Evolutionary conservation across 176 grass and related monocot genomes (phyloP).

Genomic region (Hsuehochloa calcarea): DNA sequence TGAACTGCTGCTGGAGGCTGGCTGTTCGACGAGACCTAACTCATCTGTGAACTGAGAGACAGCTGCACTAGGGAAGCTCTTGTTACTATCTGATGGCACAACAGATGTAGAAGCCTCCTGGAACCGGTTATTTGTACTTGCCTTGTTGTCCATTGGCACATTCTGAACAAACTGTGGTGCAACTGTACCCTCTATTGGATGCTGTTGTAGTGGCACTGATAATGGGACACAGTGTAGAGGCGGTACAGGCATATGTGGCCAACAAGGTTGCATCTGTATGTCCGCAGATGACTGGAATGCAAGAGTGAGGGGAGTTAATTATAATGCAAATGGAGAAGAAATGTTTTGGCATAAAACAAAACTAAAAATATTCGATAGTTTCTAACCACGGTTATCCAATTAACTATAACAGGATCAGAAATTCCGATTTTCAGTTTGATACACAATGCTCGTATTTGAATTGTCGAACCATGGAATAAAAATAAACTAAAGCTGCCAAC

Average conservation of each 20-base stretch:
- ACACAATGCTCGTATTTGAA: slow-evolving; percentile 11
- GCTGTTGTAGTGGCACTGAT: slow-evolving; percentile 77
- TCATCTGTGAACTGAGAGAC: slow-evolving; percentile 51
- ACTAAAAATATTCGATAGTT: not conserved
- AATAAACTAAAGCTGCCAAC: not conserved
- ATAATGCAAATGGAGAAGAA: slow-evolving; percentile 15
- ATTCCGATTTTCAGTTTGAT: not conserved
- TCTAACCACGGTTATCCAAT: not conserved
- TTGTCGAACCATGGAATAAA: not conserved
- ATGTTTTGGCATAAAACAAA: not conserved
- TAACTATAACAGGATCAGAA: slow-evolving; percentile 2
- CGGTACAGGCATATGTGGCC: slow-evolving; percentile 83
- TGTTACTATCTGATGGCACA: slow-evolving; percentile 44
- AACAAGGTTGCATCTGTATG: slow-evolving; percentile 84
- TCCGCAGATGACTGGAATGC: slow-evolving; percentile 74
- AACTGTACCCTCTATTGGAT: slow-evolving; percentile 57
- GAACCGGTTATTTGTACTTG: slow-evolving; percentile 52
- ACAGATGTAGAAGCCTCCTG: slow-evolving; percentile 42
- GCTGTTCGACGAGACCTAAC: slow-evolving; percentile 52
- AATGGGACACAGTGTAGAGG: slow-evolving; percentile 69
- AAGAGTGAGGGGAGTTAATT: slow-evolving; percentile 29
- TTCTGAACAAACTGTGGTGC: slow-evolving; percentile 58
- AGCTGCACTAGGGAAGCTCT: slow-evolving; percentile 42
- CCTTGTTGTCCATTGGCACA: slow-evolving; percentile 38
- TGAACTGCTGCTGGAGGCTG: slow-evolving; percentile 40